Percentiles rank a stretch among this genome's conserved stretches.
Conservation (phyloP, 495 filamentous ascomycete genomes). For the Ramalina intermedia region DNA sequence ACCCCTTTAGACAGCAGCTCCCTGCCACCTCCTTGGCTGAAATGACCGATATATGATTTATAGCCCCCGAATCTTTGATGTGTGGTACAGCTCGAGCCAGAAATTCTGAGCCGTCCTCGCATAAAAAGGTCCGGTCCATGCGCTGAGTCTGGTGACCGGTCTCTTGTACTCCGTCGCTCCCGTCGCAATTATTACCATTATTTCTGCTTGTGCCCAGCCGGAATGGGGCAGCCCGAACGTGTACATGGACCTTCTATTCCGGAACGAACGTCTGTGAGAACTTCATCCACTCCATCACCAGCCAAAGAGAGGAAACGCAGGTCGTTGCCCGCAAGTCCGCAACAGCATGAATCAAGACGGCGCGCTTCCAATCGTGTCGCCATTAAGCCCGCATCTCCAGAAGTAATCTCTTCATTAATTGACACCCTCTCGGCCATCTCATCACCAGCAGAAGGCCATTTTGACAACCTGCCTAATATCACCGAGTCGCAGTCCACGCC, state of each 20-base stretch:
- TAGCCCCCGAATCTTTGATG: too few relatives aligned
- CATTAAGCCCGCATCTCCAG: conserved; percentile 59
- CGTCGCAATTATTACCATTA: background rate
- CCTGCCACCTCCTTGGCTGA: too few relatives aligned
- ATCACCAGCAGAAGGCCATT: conserved; percentile 54
- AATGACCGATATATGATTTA: too few relatives aligned
- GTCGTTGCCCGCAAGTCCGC: conserved; percentile 9
- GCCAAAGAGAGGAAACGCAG: conserved; percentile 7
- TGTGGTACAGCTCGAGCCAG: too few relatives aligned
- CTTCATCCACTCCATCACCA: background rate
- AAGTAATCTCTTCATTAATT: conserved; percentile 88
- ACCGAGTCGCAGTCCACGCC: conserved; percentile 24
- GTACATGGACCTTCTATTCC: conserved; percentile 8
- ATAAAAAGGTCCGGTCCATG: conserved; percentile 2
- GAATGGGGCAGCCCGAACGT: background rate
- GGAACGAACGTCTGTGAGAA: conserved; percentile 12
- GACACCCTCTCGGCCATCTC: conserved; percentile 83
- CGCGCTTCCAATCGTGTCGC: conserved; percentile 27
- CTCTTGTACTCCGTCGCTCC: background rate
- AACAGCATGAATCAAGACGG: conserved; percentile 1
- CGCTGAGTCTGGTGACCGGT: background rate
- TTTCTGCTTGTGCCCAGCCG: background rate
- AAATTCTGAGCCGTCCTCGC: background rate
- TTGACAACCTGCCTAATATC: conserved; percentile 42
- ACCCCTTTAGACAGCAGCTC: too few relatives aligned